Evolutionary conservation across 2,329 filamentous ascomycete genomes (phyloP).

Genomic region (Passalora sequoiae): DNA sequence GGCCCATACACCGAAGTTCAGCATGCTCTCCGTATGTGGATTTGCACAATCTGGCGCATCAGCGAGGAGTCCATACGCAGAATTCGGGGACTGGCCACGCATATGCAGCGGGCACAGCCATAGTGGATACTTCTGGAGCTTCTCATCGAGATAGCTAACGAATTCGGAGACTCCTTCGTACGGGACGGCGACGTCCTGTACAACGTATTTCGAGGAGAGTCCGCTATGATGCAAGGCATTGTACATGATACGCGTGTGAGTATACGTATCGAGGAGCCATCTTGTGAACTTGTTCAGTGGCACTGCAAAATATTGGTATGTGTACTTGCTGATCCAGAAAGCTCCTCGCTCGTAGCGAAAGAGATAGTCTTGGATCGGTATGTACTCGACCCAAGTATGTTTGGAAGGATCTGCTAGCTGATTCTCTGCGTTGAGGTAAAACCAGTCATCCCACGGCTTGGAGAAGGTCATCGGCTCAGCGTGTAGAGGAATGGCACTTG

Average conservation of each 20-base stretch:
- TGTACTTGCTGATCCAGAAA: constrained; percentile 58
- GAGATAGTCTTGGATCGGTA: constrained; percentile 50
- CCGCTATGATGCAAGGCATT: constrained; percentile 50
- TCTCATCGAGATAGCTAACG: constrained; percentile 45
- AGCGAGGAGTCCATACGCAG: not conserved
- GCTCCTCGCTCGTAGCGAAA: constrained; percentile 59
- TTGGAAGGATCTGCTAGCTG: not conserved
- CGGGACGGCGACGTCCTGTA: constrained; percentile 59
- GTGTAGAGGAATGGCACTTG: not conserved
- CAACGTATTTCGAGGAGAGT: constrained; percentile 47
- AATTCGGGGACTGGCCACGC: not conserved
- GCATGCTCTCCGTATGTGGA: constrained; percentile 27
- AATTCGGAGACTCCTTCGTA: constrained; percentile 49
- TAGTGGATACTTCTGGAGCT: constrained; percentile 49
- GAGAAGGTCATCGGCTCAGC: constrained; percentile 42
- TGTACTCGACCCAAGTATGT: constrained; percentile 15
- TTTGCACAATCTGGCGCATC: not conserved
- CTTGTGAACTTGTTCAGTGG: constrained; percentile 56
- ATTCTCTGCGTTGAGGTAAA: constrained; percentile 60
- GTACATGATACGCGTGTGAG: constrained; percentile 58
- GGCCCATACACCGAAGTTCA: constrained; percentile 67
- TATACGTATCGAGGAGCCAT: constrained; percentile 54
- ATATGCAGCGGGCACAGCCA: constrained; percentile 52
- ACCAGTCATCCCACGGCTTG: constrained; percentile 62
- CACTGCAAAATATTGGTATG: constrained; percentile 55